phyloP scores from a whole-genome alignment of 495 filamentous ascomycete genomes.

The Hypoxylon subgilvum region DNA sequence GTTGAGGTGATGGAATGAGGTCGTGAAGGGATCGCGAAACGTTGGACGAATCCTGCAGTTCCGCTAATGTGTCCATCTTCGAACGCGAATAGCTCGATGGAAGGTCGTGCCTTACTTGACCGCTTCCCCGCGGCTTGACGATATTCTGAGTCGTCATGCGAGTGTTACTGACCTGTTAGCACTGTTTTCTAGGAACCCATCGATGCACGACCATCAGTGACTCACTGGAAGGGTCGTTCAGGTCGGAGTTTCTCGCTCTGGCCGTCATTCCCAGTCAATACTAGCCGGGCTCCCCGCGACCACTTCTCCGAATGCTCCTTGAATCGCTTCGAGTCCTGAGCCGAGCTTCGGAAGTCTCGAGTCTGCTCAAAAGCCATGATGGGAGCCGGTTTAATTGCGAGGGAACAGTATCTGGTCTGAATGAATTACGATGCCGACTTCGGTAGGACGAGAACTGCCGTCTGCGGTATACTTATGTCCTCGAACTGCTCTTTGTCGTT shows the following conservation, averaged over 20 bases:
- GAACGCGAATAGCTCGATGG: slow-evolving; percentile 23
- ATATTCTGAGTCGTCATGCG: slow-evolving; percentile 43
- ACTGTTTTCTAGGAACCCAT: slow-evolving; percentile 13
- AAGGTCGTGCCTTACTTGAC: slow-evolving; percentile 19
- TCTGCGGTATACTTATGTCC: slow-evolving; percentile 4
- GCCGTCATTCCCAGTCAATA: slow-evolving; percentile 23
- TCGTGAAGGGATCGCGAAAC: slow-evolving; percentile 40
- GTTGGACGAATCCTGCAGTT: slow-evolving; percentile 44
- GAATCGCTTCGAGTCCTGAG: slow-evolving; percentile 51
- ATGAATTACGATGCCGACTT: neutral
- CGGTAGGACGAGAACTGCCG: neutral
- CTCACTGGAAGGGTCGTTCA: slow-evolving; percentile 26
- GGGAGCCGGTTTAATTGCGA: neutral
- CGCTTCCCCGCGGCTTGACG: slow-evolving; percentile 40
- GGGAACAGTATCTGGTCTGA: neutral
- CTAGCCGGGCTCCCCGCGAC: slow-evolving; percentile 42
- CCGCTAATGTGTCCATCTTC: slow-evolving; percentile 41
- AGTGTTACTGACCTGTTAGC: slow-evolving; percentile 26
- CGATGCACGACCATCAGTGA: slow-evolving; percentile 19
- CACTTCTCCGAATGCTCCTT: slow-evolving; percentile 53
- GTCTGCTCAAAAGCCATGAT: slow-evolving; percentile 44
- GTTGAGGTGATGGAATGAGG: slow-evolving; percentile 28
- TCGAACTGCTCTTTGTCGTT: neutral
- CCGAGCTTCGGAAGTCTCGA: slow-evolving; percentile 51
- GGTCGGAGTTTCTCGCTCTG: slow-evolving; percentile 46